Evolutionary conservation across 2,329 filamentous ascomycete species (phyloP).

Genomic region (Tolypocladium ophioglossoides): DNA sequence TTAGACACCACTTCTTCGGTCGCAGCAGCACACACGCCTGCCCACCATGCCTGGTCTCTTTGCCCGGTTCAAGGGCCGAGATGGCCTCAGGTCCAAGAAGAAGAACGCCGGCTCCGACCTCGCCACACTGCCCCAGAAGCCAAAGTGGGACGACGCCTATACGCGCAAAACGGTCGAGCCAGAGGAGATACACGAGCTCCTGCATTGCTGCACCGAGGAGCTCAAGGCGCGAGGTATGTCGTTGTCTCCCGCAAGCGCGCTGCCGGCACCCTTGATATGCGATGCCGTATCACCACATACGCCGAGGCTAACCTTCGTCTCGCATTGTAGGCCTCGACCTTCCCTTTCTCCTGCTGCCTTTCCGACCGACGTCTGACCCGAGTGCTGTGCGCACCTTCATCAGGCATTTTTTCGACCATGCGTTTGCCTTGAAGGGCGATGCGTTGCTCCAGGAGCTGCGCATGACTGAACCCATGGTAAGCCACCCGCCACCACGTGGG

Average conservation of each 20-base stretch:
- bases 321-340: slow-evolving; percentile 63
- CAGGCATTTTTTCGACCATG: slow-evolving; percentile 76
- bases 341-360: slow-evolving; percentile 88
- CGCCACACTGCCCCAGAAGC: slow-evolving; percentile 50
- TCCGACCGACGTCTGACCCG: slow-evolving; percentile 85
- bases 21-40: neutral
- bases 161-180: slow-evolving; percentile 70
- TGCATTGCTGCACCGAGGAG: slow-evolving; percentile 77
- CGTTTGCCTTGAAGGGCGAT: slow-evolving; percentile 56
- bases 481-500: neutral
- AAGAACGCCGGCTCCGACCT: slow-evolving; percentile 48
- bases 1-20: neutral
- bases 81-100: slow-evolving; percentile 53
- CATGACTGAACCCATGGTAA: slow-evolving; percentile 89
- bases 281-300: neutral
- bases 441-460: slow-evolving; percentile 74
- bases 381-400: slow-evolving; percentile 88
- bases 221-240: slow-evolving; percentile 84
- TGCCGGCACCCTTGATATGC: neutral
- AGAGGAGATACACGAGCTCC: slow-evolving; percentile 82
- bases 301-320: slow-evolving; percentile 1
- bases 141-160: slow-evolving; percentile 83
- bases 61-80: slow-evolving; percentile 64
- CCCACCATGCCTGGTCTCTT: slow-evolving; percentile 46
- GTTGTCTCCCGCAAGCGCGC: neutral